Evolutionary conservation across 306 rosid species (phyloP).

Genomic region (Lathyrus aphaca): DNA sequence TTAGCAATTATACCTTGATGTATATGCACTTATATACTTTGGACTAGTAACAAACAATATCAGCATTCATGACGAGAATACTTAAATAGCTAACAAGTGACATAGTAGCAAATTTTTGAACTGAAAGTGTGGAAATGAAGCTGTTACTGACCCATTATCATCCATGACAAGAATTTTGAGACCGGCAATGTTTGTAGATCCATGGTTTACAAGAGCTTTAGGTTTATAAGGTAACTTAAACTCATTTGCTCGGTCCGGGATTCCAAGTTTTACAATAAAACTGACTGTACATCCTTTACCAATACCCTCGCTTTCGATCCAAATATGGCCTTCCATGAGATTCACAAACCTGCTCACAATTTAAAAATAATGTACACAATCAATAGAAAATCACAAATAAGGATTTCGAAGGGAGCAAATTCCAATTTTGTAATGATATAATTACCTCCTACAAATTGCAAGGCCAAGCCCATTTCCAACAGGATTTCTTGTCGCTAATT

Average conservation of each 20-base stretch:
- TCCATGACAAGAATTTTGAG: slow-evolving; percentile 91
- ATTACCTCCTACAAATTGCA: slow-evolving; percentile 87
- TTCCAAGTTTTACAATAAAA: slow-evolving; percentile 84
- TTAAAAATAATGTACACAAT: slow-evolving; percentile 11
- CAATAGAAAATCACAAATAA: slow-evolving; percentile 18
- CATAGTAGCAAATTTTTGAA: slow-evolving; percentile 24
- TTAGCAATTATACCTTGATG: slow-evolving; percentile 17
- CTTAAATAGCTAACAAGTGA: background rate
- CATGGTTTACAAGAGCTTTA: slow-evolving; percentile 58
- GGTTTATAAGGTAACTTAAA: slow-evolving; percentile 56
- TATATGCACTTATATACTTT: background rate
- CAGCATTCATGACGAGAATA: slow-evolving; percentile 22
- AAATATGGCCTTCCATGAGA: slow-evolving; percentile 96
- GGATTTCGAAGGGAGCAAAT: background rate
- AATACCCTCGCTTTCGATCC: slow-evolving; percentile 95
- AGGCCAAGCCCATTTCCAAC: slow-evolving; percentile 91
- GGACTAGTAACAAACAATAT: slow-evolving; percentile 8
- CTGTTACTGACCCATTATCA: slow-evolving; percentile 83
- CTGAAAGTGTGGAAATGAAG: slow-evolving; percentile 38
- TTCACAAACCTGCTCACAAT: slow-evolving; percentile 81
- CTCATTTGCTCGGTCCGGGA: slow-evolving; percentile 70
- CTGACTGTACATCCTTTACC: slow-evolving; percentile 87
- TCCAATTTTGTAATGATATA: slow-evolving; percentile 18
- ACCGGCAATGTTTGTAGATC: slow-evolving; percentile 63
- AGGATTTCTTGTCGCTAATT: slow-evolving; percentile 63